phyloP scores from a whole-genome alignment of 306 rosid genomes.

The Echinosophora koreensis region DNA sequence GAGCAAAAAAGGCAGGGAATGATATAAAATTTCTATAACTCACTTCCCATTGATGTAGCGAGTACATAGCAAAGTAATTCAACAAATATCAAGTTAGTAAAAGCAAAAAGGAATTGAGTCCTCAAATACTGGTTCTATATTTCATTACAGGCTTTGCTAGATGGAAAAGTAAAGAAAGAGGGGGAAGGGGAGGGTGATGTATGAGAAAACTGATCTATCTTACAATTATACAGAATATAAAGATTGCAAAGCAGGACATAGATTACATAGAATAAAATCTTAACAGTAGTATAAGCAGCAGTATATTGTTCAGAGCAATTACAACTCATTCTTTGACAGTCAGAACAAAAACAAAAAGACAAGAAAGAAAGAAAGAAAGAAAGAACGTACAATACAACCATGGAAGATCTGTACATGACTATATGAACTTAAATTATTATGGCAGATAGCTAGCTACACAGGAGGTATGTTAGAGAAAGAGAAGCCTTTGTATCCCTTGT shows the following conservation, averaged over 20 bases:
- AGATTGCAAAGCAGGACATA: not conserved
- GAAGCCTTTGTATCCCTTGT: slow-evolving; percentile 95
- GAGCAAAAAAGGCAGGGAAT: too few species aligned
- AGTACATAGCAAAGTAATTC: not conserved
- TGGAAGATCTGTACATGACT: slow-evolving; percentile 52
- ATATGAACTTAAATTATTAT: slow-evolving; percentile 17
- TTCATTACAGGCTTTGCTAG: slow-evolving; percentile 4
- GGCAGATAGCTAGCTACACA: slow-evolving; percentile 54
- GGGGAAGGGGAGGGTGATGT: not conserved
- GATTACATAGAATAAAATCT: slow-evolving; percentile 12
- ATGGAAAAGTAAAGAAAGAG: too few species aligned
- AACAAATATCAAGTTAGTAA: slow-evolving; percentile 11
- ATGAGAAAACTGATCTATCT: not conserved
- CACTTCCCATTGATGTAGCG: too few species aligned
- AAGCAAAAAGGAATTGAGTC: not conserved
- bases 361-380: not conserved
- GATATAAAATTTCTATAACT: too few species aligned
- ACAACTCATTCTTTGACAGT: slow-evolving; percentile 32
- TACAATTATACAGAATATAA: slow-evolving; percentile 4
- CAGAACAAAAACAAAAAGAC: not conserved
- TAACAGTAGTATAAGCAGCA: not conserved
- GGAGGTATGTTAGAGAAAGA: slow-evolving; percentile 98
- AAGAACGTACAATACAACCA: slow-evolving; percentile 21
- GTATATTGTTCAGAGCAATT: slow-evolving; percentile 36
- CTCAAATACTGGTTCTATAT: slow-evolving; percentile 19